Percentiles rank a stretch among this genome's conserved stretches.
These are phyloP conservation scores for Calonectria crousiana DNA, from an alignment of 2,329 filamentous ascomycete genomes.

Conservation along the genomic window DNA sequence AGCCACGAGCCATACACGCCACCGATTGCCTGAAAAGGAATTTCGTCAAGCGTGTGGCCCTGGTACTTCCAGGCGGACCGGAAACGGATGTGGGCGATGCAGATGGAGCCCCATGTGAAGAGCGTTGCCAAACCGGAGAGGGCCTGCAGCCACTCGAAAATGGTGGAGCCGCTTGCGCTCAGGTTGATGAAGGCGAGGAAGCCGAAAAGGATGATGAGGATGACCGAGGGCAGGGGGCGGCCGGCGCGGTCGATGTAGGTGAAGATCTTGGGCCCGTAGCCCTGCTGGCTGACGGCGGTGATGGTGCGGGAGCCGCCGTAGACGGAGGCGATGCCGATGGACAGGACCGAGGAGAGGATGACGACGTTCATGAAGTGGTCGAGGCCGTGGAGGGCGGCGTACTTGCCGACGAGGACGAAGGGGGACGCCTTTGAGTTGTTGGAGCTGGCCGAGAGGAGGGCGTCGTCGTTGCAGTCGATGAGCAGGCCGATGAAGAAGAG, in stretches of 20 bases:
- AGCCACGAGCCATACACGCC: constrained; percentile 72
- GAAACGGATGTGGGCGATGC: constrained; percentile 72
- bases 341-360: constrained; percentile 64
- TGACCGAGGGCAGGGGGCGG: constrained; percentile 59
- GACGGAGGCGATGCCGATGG: constrained; percentile 64
- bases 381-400: constrained; percentile 59
- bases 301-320: constrained; percentile 67
- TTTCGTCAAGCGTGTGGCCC: constrained; percentile 70
- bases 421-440: constrained; percentile 52
- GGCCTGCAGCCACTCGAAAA: constrained; percentile 73
- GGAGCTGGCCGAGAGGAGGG: constrained; percentile 50
- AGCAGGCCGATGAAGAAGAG: constrained; percentile 60
- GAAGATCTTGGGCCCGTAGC: constrained; percentile 64
- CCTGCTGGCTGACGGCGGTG: constrained; percentile 65
- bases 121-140: constrained; percentile 71
- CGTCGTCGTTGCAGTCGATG: constrained; percentile 53
- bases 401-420: constrained; percentile 61
- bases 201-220: constrained; percentile 57
- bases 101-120: constrained; percentile 74
- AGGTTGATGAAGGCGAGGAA: constrained; percentile 60
- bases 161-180: constrained; percentile 56
- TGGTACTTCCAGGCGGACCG: constrained; percentile 68
- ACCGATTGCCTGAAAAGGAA: constrained; percentile 66
- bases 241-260: constrained; percentile 64
- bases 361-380: constrained; percentile 65